phyloP scores from a whole-genome alignment of 257 asterid genomes.

The Cruciata laevipes region DNA sequence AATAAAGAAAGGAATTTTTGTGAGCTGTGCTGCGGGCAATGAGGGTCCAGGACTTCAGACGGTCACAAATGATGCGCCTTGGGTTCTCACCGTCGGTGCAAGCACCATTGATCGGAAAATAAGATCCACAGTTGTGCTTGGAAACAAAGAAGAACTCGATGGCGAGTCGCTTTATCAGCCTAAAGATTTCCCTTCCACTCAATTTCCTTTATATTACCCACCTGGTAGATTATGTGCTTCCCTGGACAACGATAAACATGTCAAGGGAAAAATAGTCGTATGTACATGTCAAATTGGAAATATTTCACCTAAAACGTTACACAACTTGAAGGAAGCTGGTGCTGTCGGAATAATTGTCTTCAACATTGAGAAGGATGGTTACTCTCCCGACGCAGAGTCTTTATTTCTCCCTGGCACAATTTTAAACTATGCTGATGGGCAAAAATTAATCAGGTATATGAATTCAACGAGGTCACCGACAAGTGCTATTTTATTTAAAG shows the following conservation, averaged over 20 bases:
- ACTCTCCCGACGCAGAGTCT: neutral
- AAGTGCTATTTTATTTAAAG: neutral
- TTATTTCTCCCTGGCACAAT: neutral
- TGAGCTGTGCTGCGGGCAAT: constrained; percentile 8
- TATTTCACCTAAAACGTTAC: neutral
- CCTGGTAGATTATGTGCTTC: neutral
- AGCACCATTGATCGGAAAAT: constrained; percentile 6
- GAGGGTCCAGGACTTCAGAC: neutral
- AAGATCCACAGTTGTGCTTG: neutral
- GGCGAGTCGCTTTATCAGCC: constrained; percentile 1
- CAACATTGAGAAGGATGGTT: neutral
- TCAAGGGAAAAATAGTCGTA: neutral
- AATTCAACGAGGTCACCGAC: neutral
- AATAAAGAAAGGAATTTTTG: constrained; percentile 3
- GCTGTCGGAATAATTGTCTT: constrained; percentile 6
- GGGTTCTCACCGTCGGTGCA: constrained; percentile 9
- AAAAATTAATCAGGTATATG: neutral
- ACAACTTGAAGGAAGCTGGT: neutral
- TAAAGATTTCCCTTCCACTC: too few relatives aligned
- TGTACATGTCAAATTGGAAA: neutral
- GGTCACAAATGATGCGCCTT: constrained; percentile 1
- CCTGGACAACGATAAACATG: neutral
- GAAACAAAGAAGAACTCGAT: neutral
- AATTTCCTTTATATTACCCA: neutral
- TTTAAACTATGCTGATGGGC: neutral